Base-by-base conservation (phyloP, 306 rosid species). In the Citrullus colocynthis region DNA sequence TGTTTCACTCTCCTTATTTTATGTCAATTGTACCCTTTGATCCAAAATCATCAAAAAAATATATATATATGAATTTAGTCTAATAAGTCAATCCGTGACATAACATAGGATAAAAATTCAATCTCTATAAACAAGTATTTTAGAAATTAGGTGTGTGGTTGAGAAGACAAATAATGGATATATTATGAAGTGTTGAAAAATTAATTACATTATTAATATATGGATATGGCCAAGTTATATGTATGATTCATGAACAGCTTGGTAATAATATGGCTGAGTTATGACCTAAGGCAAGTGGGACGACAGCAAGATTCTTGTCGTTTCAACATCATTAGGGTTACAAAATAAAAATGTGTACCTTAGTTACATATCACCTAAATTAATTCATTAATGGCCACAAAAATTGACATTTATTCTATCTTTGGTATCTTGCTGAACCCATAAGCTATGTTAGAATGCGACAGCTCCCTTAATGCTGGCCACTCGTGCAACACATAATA, bases 271-370 rank as follows among this genome's bases (percentile, higher is more conserved):
- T 41, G 24, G 74, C 15, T 41, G 20, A 49, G 21, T 1, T 48
- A 49, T 65, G 21, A 2, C 24, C 24, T 15, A 49, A 49, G 12
- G 16, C 77, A 72, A 72, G 77, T 72, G 44, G 77, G 77, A 72
- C 44, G 77, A 72, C 77, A 72, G 28, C 77, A 49, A 72, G 24
- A 49, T 49, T 72, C 42, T 49, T 48, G 76, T 71, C 56, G 76
- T 71, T 71, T 45, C 76, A 48, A 28, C 18, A 12, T 70, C 75
- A 44, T 44, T 42, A 21, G 18, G n/a, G 39, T 44, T 34, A 13
- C 51, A 39, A n/a, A n/a, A 7, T 4, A 11, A n/a, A 67, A 41
- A 48, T 44, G n/a, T 2, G 7, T 69, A 20, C 10, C 21, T 48
- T 1, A 71, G 58, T 39, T 44, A 70, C 56, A 69, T n/a, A 21